These are phyloP conservation scores for Camellia sinensis DNA, from an alignment of 148 eudicot species.

Conservation along the genomic window DNA sequence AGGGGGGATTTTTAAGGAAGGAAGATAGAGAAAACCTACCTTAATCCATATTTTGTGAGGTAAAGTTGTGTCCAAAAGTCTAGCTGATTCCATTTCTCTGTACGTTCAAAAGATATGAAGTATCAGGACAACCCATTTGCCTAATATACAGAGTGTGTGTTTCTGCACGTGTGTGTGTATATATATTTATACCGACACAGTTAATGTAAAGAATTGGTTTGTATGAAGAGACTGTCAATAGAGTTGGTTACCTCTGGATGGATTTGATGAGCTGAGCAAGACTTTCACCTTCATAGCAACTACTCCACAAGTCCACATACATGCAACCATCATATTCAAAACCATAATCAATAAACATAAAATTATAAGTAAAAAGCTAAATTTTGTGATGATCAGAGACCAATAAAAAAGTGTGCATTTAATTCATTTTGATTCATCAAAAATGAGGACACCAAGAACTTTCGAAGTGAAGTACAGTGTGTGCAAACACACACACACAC, in stretches of 20 bases:
- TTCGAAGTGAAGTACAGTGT: background rate
- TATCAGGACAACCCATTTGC: background rate
- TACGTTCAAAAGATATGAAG: background rate
- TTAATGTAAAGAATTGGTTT: background rate
- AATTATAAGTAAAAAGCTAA: background rate
- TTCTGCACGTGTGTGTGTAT: background rate
- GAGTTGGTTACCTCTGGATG: slow-evolving; percentile 30
- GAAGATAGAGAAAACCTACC: slow-evolving; percentile 47
- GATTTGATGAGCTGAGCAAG: slow-evolving; percentile 42
- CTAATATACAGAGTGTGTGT: background rate
- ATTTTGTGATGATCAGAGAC: background rate
- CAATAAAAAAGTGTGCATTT: background rate
- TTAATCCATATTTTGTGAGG: slow-evolving; percentile 73
- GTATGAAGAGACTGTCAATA: background rate
- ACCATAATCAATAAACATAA: slow-evolving; percentile 1
- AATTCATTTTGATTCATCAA: background rate
- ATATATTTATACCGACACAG: background rate
- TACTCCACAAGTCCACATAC: slow-evolving; percentile 9
- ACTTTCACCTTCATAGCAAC: slow-evolving; percentile 48
- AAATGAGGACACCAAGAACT: background rate
- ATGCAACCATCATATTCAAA: background rate
- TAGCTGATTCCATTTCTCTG: slow-evolving; percentile 57
- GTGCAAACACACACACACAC: background rate
- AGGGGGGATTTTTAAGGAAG: slow-evolving; percentile 7
- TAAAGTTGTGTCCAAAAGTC: slow-evolving; percentile 35